Base-by-base conservation (phyloP, 2,329 filamentous ascomycete genomes). In the Thermothelomyces thermophilus region DNA sequence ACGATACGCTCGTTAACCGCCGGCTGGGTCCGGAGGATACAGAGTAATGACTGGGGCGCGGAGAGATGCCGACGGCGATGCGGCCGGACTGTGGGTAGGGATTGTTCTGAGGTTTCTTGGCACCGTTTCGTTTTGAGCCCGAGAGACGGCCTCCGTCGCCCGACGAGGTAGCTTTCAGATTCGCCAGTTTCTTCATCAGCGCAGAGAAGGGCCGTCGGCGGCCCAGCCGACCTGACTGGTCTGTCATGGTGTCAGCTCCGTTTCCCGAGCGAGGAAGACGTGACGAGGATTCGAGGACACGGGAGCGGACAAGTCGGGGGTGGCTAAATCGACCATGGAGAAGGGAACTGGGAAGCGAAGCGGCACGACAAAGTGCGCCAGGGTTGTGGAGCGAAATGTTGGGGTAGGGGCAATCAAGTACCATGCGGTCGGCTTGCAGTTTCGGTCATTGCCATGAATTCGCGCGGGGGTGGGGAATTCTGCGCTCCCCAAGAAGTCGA, bases 151-250 rank as follows among this genome's bases (percentile, higher is more conserved):
- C 52, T 36, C 74, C 74, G 53, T 81, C 76, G 56, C 78, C 80
- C 28, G 83, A 86, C 4, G 83, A 83, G 49, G 73, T 76, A 48
- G 64, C 67, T 68, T 95, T 96, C 70, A 95, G 84, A 66, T 85
- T 91, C 54, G 90, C 84, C 50, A 97, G 80, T 63, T 90, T 90
- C 75, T 90, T 95, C 74, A 98, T 89, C 86, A 91, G 94, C 59
- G 84, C 87, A 41, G 90, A 81, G 65, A 97, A 97, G 20, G 90
- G 91, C 56, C 87, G 83, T 60, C 90, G 84, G 58, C 89, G 86
- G 60, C 79, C 79, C 63, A 70, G 59, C 58, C 77, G 71, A 58
- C 73, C 72, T 58, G 83, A 75, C 58, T 82, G 80, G 67, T 90
- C 86, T 90, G 69, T 60, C 55, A 69, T 64, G 26, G 42, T 47